Conservation (phyloP, 2,329 filamentous ascomycete species). For the Paradendryphiella salina region DNA sequence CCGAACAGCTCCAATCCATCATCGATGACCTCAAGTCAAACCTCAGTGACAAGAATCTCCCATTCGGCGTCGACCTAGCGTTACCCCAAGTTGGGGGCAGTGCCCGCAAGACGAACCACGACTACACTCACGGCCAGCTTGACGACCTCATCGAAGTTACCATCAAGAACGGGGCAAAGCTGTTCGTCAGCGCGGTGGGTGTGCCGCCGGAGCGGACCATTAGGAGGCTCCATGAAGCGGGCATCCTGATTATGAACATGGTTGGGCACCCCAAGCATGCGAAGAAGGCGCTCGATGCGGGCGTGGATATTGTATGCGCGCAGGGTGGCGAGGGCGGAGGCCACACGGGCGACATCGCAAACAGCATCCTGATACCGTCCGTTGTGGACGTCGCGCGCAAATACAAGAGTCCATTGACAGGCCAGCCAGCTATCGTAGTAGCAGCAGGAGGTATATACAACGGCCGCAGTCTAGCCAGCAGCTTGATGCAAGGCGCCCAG, state of each 20-base stretch:
- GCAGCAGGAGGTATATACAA: slow-evolving; percentile 88
- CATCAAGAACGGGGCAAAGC: slow-evolving; percentile 76
- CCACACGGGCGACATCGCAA: slow-evolving; percentile 86
- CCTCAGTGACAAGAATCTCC: slow-evolving; percentile 67
- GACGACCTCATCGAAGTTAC: slow-evolving; percentile 86
- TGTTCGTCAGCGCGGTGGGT: slow-evolving; percentile 88
- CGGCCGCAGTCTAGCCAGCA: slow-evolving; percentile 76
- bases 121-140: slow-evolving; percentile 88
- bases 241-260: slow-evolving; percentile 95
- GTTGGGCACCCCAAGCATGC: slow-evolving; percentile 91
- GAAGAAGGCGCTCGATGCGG: slow-evolving; percentile 80
- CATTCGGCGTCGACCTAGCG: slow-evolving; percentile 90
- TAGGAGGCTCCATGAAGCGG: slow-evolving; percentile 73
- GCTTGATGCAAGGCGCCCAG: slow-evolving; percentile 82
- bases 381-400: slow-evolving; percentile 79
- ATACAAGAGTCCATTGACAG: slow-evolving; percentile 72
- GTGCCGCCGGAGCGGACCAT: slow-evolving; percentile 77
- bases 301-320: slow-evolving; percentile 88
- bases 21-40: slow-evolving; percentile 82
- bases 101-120: slow-evolving; percentile 90
- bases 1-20: slow-evolving; percentile 74
- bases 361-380: slow-evolving; percentile 81
- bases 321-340: slow-evolving; percentile 94
- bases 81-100: slow-evolving; percentile 83
- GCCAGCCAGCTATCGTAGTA: slow-evolving; percentile 74